Percentiles rank a stretch among this genome's conserved stretches.
These are phyloP conservation scores for Capsicum chinense DNA, from an alignment of 257 asterid genomes.

Conservation along the genomic window DNA sequence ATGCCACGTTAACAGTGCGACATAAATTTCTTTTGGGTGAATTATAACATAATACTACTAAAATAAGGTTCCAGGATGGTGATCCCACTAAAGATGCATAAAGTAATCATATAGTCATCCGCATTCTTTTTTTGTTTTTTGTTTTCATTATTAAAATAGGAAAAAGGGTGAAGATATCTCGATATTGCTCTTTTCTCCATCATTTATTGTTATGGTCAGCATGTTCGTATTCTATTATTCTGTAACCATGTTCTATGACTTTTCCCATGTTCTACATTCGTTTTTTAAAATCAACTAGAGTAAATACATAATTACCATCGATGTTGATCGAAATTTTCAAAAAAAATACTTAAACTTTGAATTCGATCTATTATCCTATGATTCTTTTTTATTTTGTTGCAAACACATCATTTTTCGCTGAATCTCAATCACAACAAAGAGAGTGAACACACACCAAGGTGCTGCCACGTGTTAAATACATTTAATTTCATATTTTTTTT, in stretches of 20 bases:
- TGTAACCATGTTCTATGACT: too few relatives aligned
- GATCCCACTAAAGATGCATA: background rate
- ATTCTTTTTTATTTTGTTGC: too few relatives aligned
- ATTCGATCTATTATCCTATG: too few relatives aligned
- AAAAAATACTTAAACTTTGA: too few relatives aligned
- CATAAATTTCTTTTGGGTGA: background rate
- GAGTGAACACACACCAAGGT: too few relatives aligned
- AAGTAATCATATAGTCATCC: background rate
- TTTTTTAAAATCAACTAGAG: background rate
- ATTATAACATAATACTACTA: background rate
- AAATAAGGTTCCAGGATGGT: background rate
- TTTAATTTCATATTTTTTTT: too few relatives aligned
- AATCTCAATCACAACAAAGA: too few relatives aligned
- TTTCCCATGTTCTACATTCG: background rate
- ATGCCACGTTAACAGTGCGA: too few relatives aligned
- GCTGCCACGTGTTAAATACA: too few relatives aligned
- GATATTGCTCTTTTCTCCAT: background rate
- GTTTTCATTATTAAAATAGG: background rate
- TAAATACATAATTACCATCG: too few relatives aligned
- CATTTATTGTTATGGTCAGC: background rate
- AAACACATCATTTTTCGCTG: too few relatives aligned
- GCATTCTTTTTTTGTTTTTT: background rate
- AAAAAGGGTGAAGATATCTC: background rate
- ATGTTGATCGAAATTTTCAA: too few relatives aligned
- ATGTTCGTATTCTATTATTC: slow-evolving; percentile 23